These are phyloP conservation scores for Botrytis pseudocinerea DNA, from an alignment of 2,329 filamentous ascomycete genomes.

Conservation along the genomic window DNA sequence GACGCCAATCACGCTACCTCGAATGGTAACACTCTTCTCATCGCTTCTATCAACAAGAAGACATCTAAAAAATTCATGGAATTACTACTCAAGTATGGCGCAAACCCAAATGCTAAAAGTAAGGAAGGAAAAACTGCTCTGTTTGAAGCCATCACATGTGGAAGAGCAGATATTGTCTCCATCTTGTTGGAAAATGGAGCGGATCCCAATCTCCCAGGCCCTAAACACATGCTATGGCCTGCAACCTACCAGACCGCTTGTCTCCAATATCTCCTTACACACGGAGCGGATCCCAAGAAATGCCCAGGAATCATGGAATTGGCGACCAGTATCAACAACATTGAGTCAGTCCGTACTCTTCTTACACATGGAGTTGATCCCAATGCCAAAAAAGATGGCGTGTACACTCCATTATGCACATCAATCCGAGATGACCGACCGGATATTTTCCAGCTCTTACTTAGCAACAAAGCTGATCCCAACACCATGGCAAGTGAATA, in stretches of 20 bases:
- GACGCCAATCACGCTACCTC: slow-evolving; percentile 55
- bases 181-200: slow-evolving; percentile 59
- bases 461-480: slow-evolving; percentile 53
- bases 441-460: slow-evolving; percentile 62
- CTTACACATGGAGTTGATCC: slow-evolving; percentile 60
- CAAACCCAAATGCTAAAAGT: slow-evolving; percentile 60
- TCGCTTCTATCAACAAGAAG: slow-evolving; percentile 60
- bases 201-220: slow-evolving; percentile 67
- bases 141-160: slow-evolving; percentile 59
- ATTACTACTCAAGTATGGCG: slow-evolving; percentile 59
- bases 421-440: slow-evolving; percentile 65
- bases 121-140: slow-evolving; percentile 62
- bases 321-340: slow-evolving; percentile 62
- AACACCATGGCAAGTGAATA: slow-evolving; percentile 62
- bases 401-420: slow-evolving; percentile 67
- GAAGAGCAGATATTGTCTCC: slow-evolving; percentile 57
- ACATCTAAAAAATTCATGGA: slow-evolving; percentile 57
- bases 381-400: slow-evolving; percentile 63
- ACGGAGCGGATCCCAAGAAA: slow-evolving; percentile 61
- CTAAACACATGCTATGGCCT: slow-evolving; percentile 69
- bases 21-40: slow-evolving; percentile 61
- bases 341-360: slow-evolving; percentile 60
- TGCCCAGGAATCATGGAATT: slow-evolving; percentile 64
- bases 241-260: slow-evolving; percentile 59
- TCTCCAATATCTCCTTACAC: slow-evolving; percentile 57